Percentiles rank a stretch among this genome's conserved stretches.
Evolutionary conservation across 192 early-diverging fungal genomes (phyloP).

Genomic region (Coemansia sp.): DNA sequence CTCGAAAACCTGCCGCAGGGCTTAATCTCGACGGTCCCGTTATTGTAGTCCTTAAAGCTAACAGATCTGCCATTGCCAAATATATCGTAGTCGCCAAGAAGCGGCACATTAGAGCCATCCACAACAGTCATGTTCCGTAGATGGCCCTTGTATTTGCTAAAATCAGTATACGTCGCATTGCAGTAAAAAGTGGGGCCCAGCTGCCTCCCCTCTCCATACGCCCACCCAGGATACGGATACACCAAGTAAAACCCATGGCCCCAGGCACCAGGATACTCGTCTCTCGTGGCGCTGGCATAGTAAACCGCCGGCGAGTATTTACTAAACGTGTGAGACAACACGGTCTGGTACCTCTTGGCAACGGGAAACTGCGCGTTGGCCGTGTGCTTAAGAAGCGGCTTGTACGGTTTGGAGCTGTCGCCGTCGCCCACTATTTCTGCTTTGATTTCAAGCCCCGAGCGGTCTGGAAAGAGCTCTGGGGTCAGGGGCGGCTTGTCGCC

Average conservation of each 20-base stretch:
- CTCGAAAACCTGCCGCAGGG: conserved; percentile 32
- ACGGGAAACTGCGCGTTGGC: conserved; percentile 25
- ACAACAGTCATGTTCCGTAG: conserved; percentile 42
- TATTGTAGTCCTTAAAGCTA: conserved; percentile 41
- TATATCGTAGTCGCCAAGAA: conserved; percentile 32
- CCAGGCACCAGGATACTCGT: conserved; percentile 38
- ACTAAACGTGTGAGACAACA: conserved; percentile 16
- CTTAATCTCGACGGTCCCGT: conserved; percentile 26
- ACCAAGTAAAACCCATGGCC: conserved; percentile 45
- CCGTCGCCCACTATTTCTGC: conserved; percentile 20
- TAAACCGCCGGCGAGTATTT: conserved; percentile 25
- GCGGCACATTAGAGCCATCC: conserved; percentile 26
- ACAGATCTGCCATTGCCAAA: conserved; percentile 20
- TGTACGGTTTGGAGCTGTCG: conserved; percentile 21
- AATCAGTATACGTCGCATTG: conserved; percentile 12
- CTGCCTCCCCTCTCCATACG: conserved; percentile 29
- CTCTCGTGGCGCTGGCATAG: conserved; percentile 28
- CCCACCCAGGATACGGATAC: conserved; percentile 47
- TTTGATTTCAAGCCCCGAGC: conserved; percentile 23
- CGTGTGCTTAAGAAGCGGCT: conserved; percentile 21
- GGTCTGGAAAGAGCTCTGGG: conserved; percentile 26
- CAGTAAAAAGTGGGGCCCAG: conserved; percentile 17
- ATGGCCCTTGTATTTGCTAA: conserved; percentile 21
- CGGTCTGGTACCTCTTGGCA: conserved; percentile 25
- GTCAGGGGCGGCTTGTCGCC: conserved; percentile 40